Evolutionary conservation across 148 eudicot genomes (phyloP).

Genomic region (Beta vulgaris): DNA sequence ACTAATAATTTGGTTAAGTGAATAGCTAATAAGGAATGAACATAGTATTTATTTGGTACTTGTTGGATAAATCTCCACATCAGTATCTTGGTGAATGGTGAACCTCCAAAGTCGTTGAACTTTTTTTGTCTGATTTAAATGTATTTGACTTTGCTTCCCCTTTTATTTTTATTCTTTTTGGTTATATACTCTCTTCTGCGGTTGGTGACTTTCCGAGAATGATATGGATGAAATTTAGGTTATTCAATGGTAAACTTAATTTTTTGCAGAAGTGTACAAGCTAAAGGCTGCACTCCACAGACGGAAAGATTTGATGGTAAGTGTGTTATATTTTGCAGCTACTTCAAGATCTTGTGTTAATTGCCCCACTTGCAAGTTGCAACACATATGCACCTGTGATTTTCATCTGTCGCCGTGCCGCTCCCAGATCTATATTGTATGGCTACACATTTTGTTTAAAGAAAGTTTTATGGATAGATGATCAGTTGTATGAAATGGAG

Average conservation of each 20-base stretch:
- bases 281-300: constrained; percentile 27
- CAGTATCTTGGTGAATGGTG: background rate
- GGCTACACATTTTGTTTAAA: background rate
- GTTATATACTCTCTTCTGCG: constrained; percentile 1
- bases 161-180: background rate
- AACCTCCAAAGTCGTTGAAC: background rate
- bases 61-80: background rate
- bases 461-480: background rate
- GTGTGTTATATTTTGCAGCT: background rate
- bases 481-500: background rate
- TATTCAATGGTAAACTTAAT: constrained; percentile 15
- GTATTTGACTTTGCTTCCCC: background rate
- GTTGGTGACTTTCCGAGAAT: background rate
- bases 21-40: background rate
- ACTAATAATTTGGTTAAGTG: background rate
- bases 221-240: background rate
- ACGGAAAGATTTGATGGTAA: constrained; percentile 37
- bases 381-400: constrained; percentile 5
- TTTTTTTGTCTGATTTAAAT: background rate
- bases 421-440: background rate
- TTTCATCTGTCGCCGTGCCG: constrained; percentile 5
- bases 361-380: background rate
- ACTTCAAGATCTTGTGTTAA: background rate
- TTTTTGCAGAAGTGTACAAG: constrained; percentile 45
- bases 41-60: background rate